phyloP scores from a whole-genome alignment of 2,329 filamentous ascomycete genomes.

The Talaromyces sp. region DNA sequence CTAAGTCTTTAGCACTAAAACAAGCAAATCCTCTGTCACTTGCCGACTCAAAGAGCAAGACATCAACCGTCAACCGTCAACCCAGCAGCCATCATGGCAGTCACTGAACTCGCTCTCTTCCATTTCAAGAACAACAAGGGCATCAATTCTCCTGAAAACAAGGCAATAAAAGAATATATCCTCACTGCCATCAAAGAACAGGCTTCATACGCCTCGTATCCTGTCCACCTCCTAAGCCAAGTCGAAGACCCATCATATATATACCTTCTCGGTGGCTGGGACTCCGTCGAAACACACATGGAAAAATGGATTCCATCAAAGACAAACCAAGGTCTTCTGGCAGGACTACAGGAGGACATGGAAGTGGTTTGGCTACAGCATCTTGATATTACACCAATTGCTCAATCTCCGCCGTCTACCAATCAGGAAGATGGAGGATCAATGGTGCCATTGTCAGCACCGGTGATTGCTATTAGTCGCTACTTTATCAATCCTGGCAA shows the following conservation, averaged over 20 bases:
- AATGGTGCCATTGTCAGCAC: slow-evolving; percentile 31
- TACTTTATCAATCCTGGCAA: slow-evolving; percentile 31
- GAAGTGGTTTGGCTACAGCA: slow-evolving; percentile 48
- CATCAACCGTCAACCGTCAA: neutral
- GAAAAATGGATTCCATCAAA: slow-evolving; percentile 44
- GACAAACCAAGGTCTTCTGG: slow-evolving; percentile 44
- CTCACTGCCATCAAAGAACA: slow-evolving; percentile 38
- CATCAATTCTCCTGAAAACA: slow-evolving; percentile 24
- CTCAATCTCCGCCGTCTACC: neutral
- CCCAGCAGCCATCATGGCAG: slow-evolving; percentile 10
- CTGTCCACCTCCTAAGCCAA: slow-evolving; percentile 44
- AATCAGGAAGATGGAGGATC: neutral
- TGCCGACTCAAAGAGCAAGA: no score
- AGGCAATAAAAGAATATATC: slow-evolving; percentile 33
- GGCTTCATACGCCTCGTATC: slow-evolving; percentile 36
- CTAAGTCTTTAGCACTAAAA: neutral
- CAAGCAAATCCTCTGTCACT: neutral
- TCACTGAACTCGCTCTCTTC: slow-evolving; percentile 50
- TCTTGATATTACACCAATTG: slow-evolving; percentile 37
- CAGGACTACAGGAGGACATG: slow-evolving; percentile 37
- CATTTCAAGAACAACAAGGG: slow-evolving; percentile 31
- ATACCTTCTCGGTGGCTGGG: slow-evolving; percentile 51
- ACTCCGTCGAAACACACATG: slow-evolving; percentile 43
- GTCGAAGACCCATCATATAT: slow-evolving; percentile 44
- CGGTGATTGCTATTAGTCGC: slow-evolving; percentile 35